Base-by-base conservation (phyloP, 371 early-diverging fungal genomes). In the Mortierella sp. region DNA sequence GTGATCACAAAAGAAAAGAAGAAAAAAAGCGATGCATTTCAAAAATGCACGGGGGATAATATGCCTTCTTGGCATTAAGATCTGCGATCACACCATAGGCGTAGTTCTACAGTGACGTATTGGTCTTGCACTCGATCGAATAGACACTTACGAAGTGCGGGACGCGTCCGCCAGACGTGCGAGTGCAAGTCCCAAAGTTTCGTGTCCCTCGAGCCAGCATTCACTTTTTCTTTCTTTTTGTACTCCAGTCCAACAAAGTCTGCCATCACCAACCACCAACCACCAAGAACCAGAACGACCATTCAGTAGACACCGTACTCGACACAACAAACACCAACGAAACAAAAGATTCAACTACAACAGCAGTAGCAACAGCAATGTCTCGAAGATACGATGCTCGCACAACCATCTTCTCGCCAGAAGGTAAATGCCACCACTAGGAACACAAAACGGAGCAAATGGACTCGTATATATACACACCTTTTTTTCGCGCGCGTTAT, bases 321-420 rank as follows among this genome's bases (percentile, higher is more conserved):
- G 13, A 24, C 34, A 13, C 31, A 9, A 34, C 24, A 11, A 52
- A n/a, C 48, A 48, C 47, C 47, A 40, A 64, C 31, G 31, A 39
- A 48, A 22, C 43, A 37, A 65, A 24, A 61, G 37, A 61, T 61
- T 61, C 61, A 37, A 22, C n/a, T n/a, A 37, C 34, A 50, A 50
- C 31, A 37, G 39, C 9, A 10, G 19, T 52, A 13, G n/a, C 37
- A 61, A 39, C 61, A 61, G 86, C 43, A 40, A 95, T 95, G 98
- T 94, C 98, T 39, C 91, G 99, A 87, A 89, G 98, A 88, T 99
- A 99, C 93, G 99, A 99, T 91, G 94, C 97, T 43, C 91, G 97
- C 86, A 98, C 98, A 53, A 98, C 99, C 68, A 98, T 97, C 85
- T 99, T 99, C 89, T 98, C 98, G 73, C 99, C 99, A 68, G 98